A percentile compares a stretch with the other conserved stretches of the same genome.
These are phyloP conservation scores for Solanum chaucha DNA, from an alignment of 257 asterid genomes.

Conservation along the genomic window DNA sequence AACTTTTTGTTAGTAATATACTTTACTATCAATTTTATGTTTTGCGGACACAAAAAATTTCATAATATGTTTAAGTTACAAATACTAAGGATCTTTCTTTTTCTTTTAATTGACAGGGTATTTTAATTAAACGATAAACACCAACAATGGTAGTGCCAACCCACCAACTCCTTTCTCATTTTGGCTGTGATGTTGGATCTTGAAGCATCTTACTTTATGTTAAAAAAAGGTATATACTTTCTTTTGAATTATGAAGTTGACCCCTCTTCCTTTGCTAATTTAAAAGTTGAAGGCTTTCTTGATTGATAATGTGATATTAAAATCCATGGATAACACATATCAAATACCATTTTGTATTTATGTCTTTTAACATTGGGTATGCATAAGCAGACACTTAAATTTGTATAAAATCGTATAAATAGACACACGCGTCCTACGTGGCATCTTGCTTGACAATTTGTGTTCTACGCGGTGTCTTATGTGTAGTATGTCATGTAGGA, in stretches of 20 bases:
- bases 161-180: not conserved
- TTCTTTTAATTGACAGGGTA: not conserved
- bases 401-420: no score
- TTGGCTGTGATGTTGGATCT: not conserved
- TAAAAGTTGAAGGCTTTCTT: not conserved
- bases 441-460: no score
- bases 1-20: no score
- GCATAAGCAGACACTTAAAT: no score
- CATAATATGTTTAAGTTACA: not conserved
- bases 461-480: no score
- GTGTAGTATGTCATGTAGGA: no score
- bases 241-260: not conserved
- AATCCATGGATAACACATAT: no score
- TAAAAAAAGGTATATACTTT: not conserved
- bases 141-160: not conserved
- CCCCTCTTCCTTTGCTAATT: not conserved
- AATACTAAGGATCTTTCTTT: not conserved
- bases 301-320: no score
- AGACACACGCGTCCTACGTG: rapidly evolving
- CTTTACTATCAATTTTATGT: no score
- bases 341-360: no score
- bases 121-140: not conserved
- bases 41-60: not conserved
- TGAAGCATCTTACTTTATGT: not conserved
- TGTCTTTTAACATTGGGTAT: no score